Evolutionary conservation across 148 eudicot species (phyloP).

Genomic region (Diospyros kaki): DNA sequence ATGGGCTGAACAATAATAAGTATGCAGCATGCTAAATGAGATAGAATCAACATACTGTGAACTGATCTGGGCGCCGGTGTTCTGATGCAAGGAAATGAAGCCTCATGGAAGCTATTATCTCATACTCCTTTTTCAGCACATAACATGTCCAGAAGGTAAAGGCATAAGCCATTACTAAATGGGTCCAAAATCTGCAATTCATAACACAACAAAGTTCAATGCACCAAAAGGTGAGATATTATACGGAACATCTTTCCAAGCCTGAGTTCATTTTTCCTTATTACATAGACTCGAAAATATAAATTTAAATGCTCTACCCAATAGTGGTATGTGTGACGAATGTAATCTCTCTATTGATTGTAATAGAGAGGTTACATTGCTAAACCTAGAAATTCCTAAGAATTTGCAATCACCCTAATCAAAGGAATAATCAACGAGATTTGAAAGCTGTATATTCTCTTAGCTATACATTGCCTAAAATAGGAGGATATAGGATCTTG

Average conservation of each 20-base stretch:
- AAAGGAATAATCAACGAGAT: no score
- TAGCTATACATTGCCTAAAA: no score
- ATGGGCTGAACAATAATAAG: no score
- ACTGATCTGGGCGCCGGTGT: slow-evolving; percentile 61
- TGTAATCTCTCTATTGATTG: no score
- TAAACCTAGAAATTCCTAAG: no score
- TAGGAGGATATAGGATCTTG: no score
- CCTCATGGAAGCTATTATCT: slow-evolving; percentile 52
- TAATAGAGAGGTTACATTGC: no score
- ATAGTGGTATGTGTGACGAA: no score
- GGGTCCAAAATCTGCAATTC: slow-evolving; percentile 61
- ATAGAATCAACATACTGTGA: slow-evolving; percentile 41
- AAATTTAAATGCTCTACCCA: background rate
- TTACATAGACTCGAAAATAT: background rate
- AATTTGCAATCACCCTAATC: no score
- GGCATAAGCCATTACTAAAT: slow-evolving; percentile 52
- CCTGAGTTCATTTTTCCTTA: background rate
- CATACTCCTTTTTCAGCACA: slow-evolving; percentile 57
- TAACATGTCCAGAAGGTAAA: slow-evolving; percentile 72
- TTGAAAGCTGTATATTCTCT: no score
- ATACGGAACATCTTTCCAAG: background rate
- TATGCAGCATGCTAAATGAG: background rate
- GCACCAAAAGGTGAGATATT: background rate
- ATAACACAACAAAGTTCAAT: background rate
- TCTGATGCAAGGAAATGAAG: slow-evolving; percentile 65